Conservation (phyloP, 441 rosid genomes). For the Rhodomyrtus psidioides region DNA sequence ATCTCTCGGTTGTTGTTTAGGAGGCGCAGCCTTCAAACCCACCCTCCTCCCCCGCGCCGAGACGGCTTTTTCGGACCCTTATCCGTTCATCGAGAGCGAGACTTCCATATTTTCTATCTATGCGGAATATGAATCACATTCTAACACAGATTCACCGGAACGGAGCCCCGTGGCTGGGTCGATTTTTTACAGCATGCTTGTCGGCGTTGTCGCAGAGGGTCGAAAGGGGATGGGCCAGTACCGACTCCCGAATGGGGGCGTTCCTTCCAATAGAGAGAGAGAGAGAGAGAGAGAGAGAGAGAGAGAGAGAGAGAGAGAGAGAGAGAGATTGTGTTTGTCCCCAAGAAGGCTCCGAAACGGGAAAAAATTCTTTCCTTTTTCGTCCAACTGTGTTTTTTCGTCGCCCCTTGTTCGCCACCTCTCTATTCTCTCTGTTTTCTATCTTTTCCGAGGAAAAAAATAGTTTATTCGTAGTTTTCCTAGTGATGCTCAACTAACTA, state of each 20-base stretch:
- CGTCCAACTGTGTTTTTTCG: neutral
- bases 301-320: neutral
- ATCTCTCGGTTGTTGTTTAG: too few relatives aligned
- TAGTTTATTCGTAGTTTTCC: neutral
- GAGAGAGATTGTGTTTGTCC: neutral
- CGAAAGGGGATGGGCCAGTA: neutral
- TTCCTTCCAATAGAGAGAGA: neutral
- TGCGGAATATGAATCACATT: too few relatives aligned
- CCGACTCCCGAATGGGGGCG: neutral
- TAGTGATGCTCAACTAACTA: neutral
- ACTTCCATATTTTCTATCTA: too few relatives aligned
- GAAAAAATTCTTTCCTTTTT: neutral
- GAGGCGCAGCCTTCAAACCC: too few relatives aligned
- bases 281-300: neutral
- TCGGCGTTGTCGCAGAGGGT: neutral
- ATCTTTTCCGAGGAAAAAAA: neutral
- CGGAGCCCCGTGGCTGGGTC: too few relatives aligned
- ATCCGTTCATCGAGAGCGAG: too few relatives aligned
- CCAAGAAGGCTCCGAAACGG: neutral
- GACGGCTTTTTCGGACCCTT: too few relatives aligned
- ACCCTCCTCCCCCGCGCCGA: too few relatives aligned
- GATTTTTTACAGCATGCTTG: neutral
- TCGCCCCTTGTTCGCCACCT: neutral
- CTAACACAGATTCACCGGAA: fast-evolving
- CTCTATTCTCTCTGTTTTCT: neutral